Percentiles rank a stretch among this genome's conserved stretches.
phyloP scores from a whole-genome alignment of 495 filamentous ascomycete species.

The Echria macrotheca region DNA sequence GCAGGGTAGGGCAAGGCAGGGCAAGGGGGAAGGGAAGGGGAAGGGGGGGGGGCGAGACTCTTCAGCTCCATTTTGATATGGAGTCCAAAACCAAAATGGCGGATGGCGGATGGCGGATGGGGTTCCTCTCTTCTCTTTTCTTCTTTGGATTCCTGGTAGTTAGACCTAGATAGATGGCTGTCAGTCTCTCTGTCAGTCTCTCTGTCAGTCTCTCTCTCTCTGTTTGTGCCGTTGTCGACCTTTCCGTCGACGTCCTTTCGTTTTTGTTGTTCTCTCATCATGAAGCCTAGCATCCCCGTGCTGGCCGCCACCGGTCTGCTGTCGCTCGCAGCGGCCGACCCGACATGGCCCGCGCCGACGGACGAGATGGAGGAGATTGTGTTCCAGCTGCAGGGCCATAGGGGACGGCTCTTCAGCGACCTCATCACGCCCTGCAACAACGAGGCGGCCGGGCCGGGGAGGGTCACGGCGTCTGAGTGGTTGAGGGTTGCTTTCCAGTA shows the following conservation, averaged over 20 bases:
- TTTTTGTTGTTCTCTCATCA: slow-evolving; percentile 17
- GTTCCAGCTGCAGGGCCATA: slow-evolving; percentile 51
- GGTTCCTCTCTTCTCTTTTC: no score
- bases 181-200: no score
- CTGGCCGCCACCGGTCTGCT: slow-evolving; percentile 30
- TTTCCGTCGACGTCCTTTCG: no score
- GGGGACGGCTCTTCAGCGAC: slow-evolving; percentile 47
- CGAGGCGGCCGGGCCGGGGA: slow-evolving; percentile 48
- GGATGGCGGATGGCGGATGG: neutral
- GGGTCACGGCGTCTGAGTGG: slow-evolving; percentile 56
- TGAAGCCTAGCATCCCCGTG: slow-evolving; percentile 20
- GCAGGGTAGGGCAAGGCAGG: no score
- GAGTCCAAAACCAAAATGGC: neutral
- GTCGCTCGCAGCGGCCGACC: slow-evolving; percentile 37
- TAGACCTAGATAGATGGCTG: no score
- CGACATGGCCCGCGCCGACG: slow-evolving; percentile 54
- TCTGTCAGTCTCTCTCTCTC: no score
- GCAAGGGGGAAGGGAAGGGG: no score
- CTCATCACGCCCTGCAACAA: slow-evolving; percentile 54
- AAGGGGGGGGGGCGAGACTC: no score
- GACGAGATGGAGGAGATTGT: slow-evolving; percentile 62
- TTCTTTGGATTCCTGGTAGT: no score
- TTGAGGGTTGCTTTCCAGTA: slow-evolving; percentile 55
- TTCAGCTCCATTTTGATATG: no score
- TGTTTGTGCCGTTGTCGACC: neutral